phyloP scores from a whole-genome alignment of 2,329 filamentous ascomycete genomes.

The Aspergillus fischeri region DNA sequence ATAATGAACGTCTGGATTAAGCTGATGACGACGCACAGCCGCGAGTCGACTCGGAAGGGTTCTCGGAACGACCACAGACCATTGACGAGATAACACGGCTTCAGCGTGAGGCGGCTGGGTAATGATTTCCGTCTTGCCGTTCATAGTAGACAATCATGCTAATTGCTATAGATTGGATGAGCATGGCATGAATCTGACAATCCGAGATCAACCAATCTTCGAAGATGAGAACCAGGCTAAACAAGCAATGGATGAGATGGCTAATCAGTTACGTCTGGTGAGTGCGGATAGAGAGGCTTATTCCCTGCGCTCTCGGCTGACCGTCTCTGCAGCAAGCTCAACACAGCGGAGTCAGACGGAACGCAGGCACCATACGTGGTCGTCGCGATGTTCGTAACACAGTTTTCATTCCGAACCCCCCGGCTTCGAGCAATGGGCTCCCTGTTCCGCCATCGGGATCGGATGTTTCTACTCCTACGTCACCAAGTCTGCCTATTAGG shows the following conservation, averaged over 20 bases:
- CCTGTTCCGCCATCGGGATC: conserved; percentile 22
- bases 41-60: conserved; percentile 39
- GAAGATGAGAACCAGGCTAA: conserved; percentile 49
- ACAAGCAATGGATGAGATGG: conserved; percentile 46
- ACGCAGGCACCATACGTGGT: conserved; percentile 74
- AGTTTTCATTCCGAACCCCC: conserved; percentile 64
- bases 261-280: conserved; percentile 45
- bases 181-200: conserved; percentile 43
- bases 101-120: conserved; percentile 43
- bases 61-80: conserved; percentile 36
- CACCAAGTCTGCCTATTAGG: conserved; percentile 32
- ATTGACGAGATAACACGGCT: conserved; percentile 43
- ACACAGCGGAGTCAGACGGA: conserved; percentile 57
- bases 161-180: conserved; percentile 36
- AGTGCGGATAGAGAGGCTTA: conserved; percentile 12
- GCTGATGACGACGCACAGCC: conserved; percentile 17
- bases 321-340: conserved; percentile 37
- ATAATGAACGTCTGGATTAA: background rate
- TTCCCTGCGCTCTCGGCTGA: conserved; percentile 14
- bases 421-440: conserved; percentile 33
- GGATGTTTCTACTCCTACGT: conserved; percentile 27
- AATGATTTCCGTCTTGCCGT: conserved; percentile 10
- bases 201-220: conserved; percentile 47
- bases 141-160: conserved; percentile 12
- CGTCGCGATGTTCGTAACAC: conserved; percentile 90